Evolutionary conservation across 2,329 filamentous ascomycete species (phyloP), one percentile per base, ranked within the genome.

Genomic region (Westerdykella ornata): DNA sequence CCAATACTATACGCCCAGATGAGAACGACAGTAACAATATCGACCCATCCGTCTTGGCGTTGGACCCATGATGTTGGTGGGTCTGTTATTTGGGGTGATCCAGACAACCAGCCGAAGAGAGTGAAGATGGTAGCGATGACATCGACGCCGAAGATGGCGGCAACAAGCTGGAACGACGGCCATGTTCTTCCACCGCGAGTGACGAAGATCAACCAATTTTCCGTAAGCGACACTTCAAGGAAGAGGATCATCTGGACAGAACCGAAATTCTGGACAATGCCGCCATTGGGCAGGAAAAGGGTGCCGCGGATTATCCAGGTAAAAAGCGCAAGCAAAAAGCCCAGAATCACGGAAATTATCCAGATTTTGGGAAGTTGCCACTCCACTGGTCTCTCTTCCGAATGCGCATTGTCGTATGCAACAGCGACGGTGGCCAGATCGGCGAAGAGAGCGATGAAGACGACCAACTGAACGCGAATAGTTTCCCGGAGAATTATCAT

Each of bases 311-410:
- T 70, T 59, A 87, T 72, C 84, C 84, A 88, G 54, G 84, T 88
- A 46, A 72, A 83, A 34, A 77, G 60, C 41, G 84, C 83, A 32
- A 88, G 80, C 34, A 86, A 68, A 26, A 77, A 51, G 65, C 84
- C 84, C 38, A 87, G 76, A 45, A 84, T 70, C 51, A 84, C 72
- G 47, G 77, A 82, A 58, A 88, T 85, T 52, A 87, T 75, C 84
- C 83, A 87, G 62, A 87, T 87, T 75, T 87, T 88, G 50, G 83
- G 82, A 50, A 88, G 66, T 69, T 88, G 84, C 84, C 84, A 88
- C 67, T 87, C 83, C 56, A 87, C 84, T 12, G 84, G 84, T 30
- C 83, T 80, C 46, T 74, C 74, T 61, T 88, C 84, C 56, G 80
- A 85, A 70, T 85, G 80, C 35, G 84, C 84, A 63, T 87, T 86